A percentile compares a stretch with the other conserved stretches of the same genome.
These are phyloP conservation scores for Carallia brachiata DNA, from an alignment of 345 rosid species.

Conservation along the genomic window DNA sequence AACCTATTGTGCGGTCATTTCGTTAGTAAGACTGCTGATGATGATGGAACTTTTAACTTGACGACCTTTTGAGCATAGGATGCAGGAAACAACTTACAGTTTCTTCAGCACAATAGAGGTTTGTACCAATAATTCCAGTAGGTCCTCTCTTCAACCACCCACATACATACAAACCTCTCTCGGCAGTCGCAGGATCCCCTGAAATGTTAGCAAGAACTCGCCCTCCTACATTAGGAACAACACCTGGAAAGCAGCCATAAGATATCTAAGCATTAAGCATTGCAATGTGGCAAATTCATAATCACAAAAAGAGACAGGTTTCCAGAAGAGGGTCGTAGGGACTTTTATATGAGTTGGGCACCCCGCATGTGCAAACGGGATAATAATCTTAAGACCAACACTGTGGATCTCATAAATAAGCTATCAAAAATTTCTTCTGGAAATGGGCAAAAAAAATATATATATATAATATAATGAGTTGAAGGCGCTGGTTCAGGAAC, in stretches of 20 bases:
- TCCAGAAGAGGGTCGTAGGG: no score
- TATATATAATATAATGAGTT: no score
- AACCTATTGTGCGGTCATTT: conserved; percentile 42
- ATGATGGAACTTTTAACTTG: not conserved
- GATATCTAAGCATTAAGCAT: not conserved
- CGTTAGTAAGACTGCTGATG: not conserved
- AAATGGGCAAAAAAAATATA: not conserved
- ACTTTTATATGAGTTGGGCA: no score
- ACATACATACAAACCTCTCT: conserved; percentile 79
- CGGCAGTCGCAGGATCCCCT: conserved; percentile 39
- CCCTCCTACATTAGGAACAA: conserved; percentile 66
- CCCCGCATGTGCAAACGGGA: not conserved
- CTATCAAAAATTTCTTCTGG: not conserved
- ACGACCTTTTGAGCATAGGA: not conserved
- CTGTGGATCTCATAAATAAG: not conserved
- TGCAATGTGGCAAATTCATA: not conserved
- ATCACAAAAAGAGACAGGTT: not conserved
- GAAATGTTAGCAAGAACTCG: conserved; percentile 56
- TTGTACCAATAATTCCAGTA: conserved; percentile 81
- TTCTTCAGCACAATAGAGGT: conserved; percentile 90
- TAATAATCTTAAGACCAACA: not conserved
- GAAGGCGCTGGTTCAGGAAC: no score
- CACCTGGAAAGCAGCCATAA: conserved; percentile 42
- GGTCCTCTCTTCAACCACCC: conserved; percentile 99
- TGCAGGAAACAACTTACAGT: conserved; percentile 51